Evolutionary conservation across 1,284 basidiomycete species (phyloP), one percentile per base, ranked within the genome.

Genomic region (Papiliotrema flavescens): DNA sequence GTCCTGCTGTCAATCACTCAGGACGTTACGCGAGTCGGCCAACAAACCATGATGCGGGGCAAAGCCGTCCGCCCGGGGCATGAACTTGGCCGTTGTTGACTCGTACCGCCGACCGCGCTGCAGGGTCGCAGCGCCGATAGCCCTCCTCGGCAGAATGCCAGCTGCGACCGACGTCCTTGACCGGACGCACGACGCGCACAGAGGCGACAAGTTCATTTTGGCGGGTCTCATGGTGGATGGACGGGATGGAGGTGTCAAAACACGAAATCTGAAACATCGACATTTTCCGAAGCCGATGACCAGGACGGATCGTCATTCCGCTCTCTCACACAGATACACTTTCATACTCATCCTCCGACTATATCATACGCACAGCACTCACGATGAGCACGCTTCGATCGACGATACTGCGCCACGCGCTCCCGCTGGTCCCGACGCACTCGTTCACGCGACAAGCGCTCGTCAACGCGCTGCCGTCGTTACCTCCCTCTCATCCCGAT

Each of bases 401-500:
- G 0, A 65, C 63, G 19, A 69, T 73, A 37, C 63, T 73, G 11
- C 39, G 49, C 0, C 55, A 60, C 19, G 61, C 72, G 2, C 49
- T 74, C 2, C 66, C 70, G 7, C 61, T 63, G 11, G 41, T 75
- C 28, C 56, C 66, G 0, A 52, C 52, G 8, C 63, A 67, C 36
- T 68, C 69, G 4, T 75, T 75, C 62, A 70, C 71, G 11, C 69
- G 69, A 11, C 62, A 62, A 7, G 60, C 71, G 17, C 66, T 75
- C 14, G 36, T 59, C n/a, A 36, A 54, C 9, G 56, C 61, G 0
- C 63, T 63, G 9, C 62, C 49, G 7, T 52, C 59, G 1, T 54
- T 68, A 1, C 60, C 62, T 1, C 14, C 58, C 3, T 35, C 56
- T 6, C 54, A 64, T 47, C 56, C 54, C 0, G 53, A 57, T 44